Percentiles rank a stretch among this genome's conserved stretches.
Conservation (phyloP, 768 basidiomycete species). For the button mushroom (Agaricus bisporus) region DNA sequence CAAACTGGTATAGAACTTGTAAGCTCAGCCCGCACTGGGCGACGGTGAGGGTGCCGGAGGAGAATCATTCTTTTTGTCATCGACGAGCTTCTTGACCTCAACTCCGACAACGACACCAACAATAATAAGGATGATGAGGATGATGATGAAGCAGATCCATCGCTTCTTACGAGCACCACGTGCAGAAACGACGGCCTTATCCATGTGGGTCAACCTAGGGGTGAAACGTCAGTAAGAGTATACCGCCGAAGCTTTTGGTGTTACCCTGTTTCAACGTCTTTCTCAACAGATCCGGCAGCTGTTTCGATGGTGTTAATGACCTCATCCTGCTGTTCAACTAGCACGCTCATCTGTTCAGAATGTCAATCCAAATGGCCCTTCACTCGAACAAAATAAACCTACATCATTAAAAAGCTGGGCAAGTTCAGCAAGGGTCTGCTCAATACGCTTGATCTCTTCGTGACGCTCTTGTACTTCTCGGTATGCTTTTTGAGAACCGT, state of each 20-base stretch:
- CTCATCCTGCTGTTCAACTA: conserved; percentile 94
- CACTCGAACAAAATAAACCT: conserved; percentile 17
- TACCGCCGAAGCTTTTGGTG: conserved; percentile 15
- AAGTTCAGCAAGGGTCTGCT: conserved; percentile 86
- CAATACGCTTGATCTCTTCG: conserved; percentile 93
- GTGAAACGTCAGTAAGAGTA: conserved; percentile 7
- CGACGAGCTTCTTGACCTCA: conserved; percentile 29
- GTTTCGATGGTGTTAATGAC: conserved; percentile 78
- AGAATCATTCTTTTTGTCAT: neutral
- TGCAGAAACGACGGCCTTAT: conserved; percentile 83
- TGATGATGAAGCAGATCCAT: conserved; percentile 91
- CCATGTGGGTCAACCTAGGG: conserved; percentile 72
- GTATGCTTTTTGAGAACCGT: conserved; percentile 84
- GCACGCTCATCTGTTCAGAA: conserved; percentile 72
- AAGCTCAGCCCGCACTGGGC: neutral
- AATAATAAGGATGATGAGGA: conserved; percentile 60
- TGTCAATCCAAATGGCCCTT: neutral
- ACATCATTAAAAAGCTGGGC: conserved; percentile 97
- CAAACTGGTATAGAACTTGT: neutral
- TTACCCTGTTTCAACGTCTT: conserved; percentile 83
- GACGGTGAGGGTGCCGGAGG: neutral
- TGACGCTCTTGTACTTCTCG: conserved; percentile 97
- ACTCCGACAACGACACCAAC: conserved; percentile 58
- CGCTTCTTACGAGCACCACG: conserved; percentile 89
- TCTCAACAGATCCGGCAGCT: conserved; percentile 66